phyloP scores from a whole-genome alignment of 2,329 filamentous ascomycete species.

The Claviceps sp. region DNA sequence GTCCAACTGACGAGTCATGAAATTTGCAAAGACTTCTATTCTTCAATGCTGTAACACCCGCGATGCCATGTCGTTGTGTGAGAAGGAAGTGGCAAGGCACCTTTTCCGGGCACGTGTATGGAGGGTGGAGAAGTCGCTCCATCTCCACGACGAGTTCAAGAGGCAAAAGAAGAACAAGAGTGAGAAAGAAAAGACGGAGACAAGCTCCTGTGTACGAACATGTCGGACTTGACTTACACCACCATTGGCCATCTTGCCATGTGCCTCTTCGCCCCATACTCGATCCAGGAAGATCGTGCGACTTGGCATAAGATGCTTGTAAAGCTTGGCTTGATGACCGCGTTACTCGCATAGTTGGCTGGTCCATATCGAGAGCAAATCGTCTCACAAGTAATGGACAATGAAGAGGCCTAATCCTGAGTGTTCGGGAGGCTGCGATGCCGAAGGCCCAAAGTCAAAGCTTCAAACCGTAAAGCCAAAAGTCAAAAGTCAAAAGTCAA shows the following conservation, averaged over 20 bases:
- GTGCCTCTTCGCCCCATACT: slow-evolving; percentile 20
- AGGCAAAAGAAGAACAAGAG: neutral
- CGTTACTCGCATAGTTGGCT: neutral
- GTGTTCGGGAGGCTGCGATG: neutral
- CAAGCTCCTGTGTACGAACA: neutral
- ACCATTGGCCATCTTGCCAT: slow-evolving; percentile 22
- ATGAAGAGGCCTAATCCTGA: neutral
- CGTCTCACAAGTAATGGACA: neutral
- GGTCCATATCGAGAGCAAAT: neutral
- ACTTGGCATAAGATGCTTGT: slow-evolving; percentile 1
- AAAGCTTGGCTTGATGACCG: neutral
- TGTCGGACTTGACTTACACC: slow-evolving; percentile 17
- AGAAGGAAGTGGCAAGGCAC: neutral
- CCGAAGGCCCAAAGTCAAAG: neutral
- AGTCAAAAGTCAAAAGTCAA: neutral
- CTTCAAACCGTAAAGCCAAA: neutral
- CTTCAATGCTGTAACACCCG: neutral
- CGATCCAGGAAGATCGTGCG: slow-evolving; percentile 13
- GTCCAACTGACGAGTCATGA: neutral
- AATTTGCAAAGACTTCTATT: neutral
- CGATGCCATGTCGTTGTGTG: neutral
- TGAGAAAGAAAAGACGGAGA: neutral
- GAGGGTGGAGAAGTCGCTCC: neutral
- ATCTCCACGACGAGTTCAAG: neutral
- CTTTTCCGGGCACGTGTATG: neutral